phyloP scores from a whole-genome alignment of 352 stramenopile genomes.

The Phytophthora litchii region DNA sequence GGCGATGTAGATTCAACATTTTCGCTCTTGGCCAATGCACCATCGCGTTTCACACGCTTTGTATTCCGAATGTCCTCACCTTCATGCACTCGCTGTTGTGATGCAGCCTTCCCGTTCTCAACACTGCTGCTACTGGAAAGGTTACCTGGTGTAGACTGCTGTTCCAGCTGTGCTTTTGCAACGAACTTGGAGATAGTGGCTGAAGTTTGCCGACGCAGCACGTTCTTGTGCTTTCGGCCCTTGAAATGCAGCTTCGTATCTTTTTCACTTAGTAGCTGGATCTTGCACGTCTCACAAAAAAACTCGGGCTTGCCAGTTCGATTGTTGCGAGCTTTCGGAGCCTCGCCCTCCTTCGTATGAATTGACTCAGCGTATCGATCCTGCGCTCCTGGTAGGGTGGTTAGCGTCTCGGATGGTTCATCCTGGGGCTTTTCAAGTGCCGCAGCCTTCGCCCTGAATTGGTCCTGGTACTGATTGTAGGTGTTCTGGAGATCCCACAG shows the following conservation, averaged over 20 bases:
- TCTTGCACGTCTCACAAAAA: conserved; percentile 70
- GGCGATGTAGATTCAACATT: conserved; percentile 7
- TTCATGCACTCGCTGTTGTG: conserved; percentile 22
- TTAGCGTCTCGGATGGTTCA: conserved; percentile 24
- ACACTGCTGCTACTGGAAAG: not conserved
- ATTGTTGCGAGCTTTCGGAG: conserved; percentile 29
- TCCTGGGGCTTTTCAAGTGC: conserved; percentile 29
- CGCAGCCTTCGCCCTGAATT: conserved; percentile 52
- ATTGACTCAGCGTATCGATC: conserved; percentile 36
- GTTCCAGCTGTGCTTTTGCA: conserved; percentile 29
- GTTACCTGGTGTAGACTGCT: conserved; percentile 1
- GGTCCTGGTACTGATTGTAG: conserved; percentile 61
- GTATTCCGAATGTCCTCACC: conserved; percentile 22
- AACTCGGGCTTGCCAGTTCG: conserved; percentile 44
- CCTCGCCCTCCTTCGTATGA: conserved; percentile 12
- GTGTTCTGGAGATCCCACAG: conserved; percentile 67
- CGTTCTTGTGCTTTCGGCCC: conserved; percentile 87
- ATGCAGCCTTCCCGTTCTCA: conserved; percentile 3
- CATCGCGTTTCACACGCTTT: conserved; percentile 39
- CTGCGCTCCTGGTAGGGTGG: conserved; percentile 41
- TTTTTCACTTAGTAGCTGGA: conserved; percentile 78
- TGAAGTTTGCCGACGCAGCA: conserved; percentile 52
- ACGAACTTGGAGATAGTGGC: conserved; percentile 63
- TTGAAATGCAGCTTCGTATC: conserved; percentile 77
- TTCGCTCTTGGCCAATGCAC: conserved; percentile 1